A percentile compares a stretch with the other conserved stretches of the same genome.
phyloP scores from a whole-genome alignment of 164 flowering plant species.

The Annona cherimola region DNA sequence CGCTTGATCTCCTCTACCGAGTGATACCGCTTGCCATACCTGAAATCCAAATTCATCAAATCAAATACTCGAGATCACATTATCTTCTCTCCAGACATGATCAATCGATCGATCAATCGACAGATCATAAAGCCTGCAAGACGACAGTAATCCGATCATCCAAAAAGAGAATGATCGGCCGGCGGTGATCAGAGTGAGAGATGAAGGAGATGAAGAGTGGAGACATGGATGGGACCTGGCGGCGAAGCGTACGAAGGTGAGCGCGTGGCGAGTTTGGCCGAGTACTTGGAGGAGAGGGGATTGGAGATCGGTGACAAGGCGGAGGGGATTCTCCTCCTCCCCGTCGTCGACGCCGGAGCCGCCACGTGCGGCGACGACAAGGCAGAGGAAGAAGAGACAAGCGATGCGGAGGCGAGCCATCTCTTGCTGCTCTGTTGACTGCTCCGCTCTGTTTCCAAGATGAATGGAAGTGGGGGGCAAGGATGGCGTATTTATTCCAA shows the following conservation, averaged over 20 bases:
- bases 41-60: constrained; percentile 9
- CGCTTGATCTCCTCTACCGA: constrained; percentile 55
- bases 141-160: not conserved
- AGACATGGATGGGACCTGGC: constrained; percentile 34
- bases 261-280: constrained; percentile 62
- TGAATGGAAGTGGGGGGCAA: not conserved
- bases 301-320: constrained; percentile 60
- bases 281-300: constrained; percentile 35
- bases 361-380: constrained; percentile 24
- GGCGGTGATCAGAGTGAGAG: not conserved
- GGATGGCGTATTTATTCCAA: not conserved
- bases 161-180: not conserved
- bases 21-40: constrained; percentile 76
- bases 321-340: constrained; percentile 63
- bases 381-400: constrained; percentile 21
- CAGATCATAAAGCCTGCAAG: not conserved
- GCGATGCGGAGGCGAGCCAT: constrained; percentile 13
- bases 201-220: not conserved
- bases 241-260: constrained; percentile 83
- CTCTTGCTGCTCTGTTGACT: not conserved
- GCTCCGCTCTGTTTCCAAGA: not conserved
- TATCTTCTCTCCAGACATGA: too few species aligned
- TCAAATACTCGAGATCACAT: too few species aligned
- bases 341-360: constrained; percentile 29
- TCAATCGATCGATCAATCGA: too few species aligned